phyloP scores from a whole-genome alignment of 441 rosid genomes.

The Bocquillonia castaneifolia region DNA sequence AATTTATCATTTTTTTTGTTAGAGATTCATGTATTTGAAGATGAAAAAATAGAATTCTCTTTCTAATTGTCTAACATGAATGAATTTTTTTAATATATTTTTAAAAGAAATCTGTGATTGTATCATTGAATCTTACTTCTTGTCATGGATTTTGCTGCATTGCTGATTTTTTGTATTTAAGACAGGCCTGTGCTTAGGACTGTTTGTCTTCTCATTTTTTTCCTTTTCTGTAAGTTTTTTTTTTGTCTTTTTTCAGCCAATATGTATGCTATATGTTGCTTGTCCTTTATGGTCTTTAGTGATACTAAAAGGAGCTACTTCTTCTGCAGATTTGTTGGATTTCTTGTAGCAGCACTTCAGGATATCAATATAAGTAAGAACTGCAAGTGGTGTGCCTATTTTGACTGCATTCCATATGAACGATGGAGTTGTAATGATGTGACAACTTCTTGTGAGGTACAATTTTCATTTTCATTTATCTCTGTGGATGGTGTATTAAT shows the following conservation, averaged over 20 bases:
- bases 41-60: too few species aligned
- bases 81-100: too few species aligned
- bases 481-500: neutral
- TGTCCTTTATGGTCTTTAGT: conserved; percentile 12
- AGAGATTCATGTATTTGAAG: too few species aligned
- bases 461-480: neutral
- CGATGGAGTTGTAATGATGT: conserved; percentile 73
- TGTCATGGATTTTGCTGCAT: too few species aligned
- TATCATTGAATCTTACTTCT: too few species aligned
- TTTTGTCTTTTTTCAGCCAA: neutral
- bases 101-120: too few species aligned
- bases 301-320: conserved; percentile 17
- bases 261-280: conserved; percentile 1
- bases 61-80: too few species aligned
- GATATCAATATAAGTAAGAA: conserved; percentile 49
- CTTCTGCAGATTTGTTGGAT: conserved; percentile 43
- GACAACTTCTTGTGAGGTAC: conserved; percentile 62
- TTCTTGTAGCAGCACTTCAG: conserved; percentile 38
- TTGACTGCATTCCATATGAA: conserved; percentile 58
- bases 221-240: conserved; percentile 58
- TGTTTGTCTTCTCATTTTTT: conserved; percentile 50
- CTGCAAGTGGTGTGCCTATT: conserved; percentile 65
- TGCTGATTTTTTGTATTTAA: too few species aligned
- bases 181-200: conserved; percentile 66
- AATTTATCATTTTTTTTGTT: too few species aligned